A percentile compares a stretch with the other conserved stretches of the same genome.
Conservation (phyloP, 495 filamentous ascomycete species). For the Lepraria neglecta region DNA sequence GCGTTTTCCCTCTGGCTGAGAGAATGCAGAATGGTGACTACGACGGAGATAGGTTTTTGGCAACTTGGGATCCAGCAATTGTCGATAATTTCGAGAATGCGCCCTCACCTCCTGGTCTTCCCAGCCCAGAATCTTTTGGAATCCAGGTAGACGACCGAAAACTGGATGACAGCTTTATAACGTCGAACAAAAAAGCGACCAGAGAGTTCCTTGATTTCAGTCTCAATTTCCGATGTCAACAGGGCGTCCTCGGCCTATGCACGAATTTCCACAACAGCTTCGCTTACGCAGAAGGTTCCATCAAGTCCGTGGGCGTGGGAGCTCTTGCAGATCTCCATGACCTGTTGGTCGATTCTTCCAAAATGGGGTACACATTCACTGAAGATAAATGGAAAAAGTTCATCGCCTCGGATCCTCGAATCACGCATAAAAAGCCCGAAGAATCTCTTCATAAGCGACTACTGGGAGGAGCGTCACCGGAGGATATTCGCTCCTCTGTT, state of each 20-base stretch:
- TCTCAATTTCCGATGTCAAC: not conserved
- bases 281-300: not conserved
- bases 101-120: not conserved
- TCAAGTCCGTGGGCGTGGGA: not conserved
- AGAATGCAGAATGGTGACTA: not conserved
- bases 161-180: conserved; percentile 1
- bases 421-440: not conserved
- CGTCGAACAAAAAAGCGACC: not conserved
- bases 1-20: not conserved
- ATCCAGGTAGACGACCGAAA: not conserved
- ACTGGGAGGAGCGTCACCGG: not conserved
- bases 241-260: not conserved
- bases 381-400: not conserved
- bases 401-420: not conserved
- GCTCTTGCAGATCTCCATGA: not conserved
- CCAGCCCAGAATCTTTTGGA: not conserved
- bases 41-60: not conserved
- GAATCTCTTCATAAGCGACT: not conserved
- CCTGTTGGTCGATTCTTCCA: not conserved
- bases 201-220: conserved; percentile 1
- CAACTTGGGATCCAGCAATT: not conserved
- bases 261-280: not conserved
- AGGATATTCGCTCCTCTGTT: not conserved
- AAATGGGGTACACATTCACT: not conserved
- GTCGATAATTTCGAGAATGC: not conserved